A percentile compares a stretch with the other conserved stretches of the same genome.
Conservation (phyloP, 1,139 yeast genomes). For the Pneumocystis jirovecii region DNA sequence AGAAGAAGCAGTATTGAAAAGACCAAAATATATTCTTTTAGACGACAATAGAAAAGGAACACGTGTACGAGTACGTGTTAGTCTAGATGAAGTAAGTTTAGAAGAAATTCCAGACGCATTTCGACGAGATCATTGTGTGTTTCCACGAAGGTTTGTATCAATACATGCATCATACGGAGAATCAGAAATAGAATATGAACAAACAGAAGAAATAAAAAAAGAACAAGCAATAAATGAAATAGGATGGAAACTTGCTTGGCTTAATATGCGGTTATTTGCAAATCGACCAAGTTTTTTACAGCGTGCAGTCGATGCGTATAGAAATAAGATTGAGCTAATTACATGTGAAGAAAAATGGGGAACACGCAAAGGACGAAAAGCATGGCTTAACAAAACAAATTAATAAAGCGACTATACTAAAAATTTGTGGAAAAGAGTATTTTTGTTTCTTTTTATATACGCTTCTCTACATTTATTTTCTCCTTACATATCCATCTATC, state of each 20-base stretch:
- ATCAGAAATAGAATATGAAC: neutral
- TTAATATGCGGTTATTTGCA: slow-evolving; percentile 1
- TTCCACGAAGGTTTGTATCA: neutral
- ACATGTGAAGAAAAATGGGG: neutral
- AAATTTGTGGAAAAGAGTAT: neutral
- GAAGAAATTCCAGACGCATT: slow-evolving; percentile 2
- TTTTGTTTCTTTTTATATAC: neutral
- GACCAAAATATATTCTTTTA: neutral
- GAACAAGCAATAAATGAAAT: neutral
- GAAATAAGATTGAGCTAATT: neutral
- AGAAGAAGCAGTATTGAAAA: neutral
- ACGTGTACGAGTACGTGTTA: neutral
- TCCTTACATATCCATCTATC: no score
- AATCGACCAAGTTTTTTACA: neutral
- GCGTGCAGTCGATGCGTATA: neutral
- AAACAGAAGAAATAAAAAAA: neutral
- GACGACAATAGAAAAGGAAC: neutral
- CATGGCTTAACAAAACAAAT: neutral
- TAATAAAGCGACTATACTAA: neutral
- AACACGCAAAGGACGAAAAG: neutral
- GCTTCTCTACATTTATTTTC: neutral
- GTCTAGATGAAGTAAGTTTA: neutral
- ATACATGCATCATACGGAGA: neutral
- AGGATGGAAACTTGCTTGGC: slow-evolving; percentile 3
- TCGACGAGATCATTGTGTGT: slow-evolving; percentile 3